Evolutionary conservation across 768 basidiomycete genomes (phyloP).

Genomic region (Mycena latifolia): DNA sequence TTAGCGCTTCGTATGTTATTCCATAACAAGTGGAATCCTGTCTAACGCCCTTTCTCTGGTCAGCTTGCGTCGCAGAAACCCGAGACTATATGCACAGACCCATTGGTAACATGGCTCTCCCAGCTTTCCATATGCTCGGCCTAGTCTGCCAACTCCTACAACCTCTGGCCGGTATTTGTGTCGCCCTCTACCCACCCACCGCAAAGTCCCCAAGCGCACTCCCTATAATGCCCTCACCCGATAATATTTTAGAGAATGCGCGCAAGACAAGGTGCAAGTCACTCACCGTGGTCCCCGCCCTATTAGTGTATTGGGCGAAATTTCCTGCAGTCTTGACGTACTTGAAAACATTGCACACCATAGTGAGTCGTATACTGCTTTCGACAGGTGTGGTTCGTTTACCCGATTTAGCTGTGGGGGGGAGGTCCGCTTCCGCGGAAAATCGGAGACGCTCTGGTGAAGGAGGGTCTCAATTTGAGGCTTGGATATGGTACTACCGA

Average conservation of each 20-base stretch:
- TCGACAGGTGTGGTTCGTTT: too few species aligned
- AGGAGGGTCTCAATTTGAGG: slow-evolving; percentile 47
- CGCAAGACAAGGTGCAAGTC: slow-evolving; percentile 41
- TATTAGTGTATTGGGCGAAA: slow-evolving; percentile 53
- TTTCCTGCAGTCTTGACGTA: slow-evolving; percentile 41
- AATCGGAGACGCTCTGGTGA: slow-evolving; percentile 47
- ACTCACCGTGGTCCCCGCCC: slow-evolving; percentile 49
- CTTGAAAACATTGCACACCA: slow-evolving; percentile 38
- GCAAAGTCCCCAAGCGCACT: slow-evolving; percentile 32
- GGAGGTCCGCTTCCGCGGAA: slow-evolving; percentile 52
- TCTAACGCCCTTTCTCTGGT: slow-evolving; percentile 18
- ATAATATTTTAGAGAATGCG: slow-evolving; percentile 52
- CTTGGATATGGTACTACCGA: slow-evolving; percentile 16
- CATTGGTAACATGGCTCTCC: neutral
- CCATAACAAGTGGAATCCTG: neutral
- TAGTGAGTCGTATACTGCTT: slow-evolving; percentile 30
- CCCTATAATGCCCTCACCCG: slow-evolving; percentile 53
- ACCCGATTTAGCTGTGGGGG: too few species aligned
- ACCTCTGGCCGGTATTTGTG: slow-evolving; percentile 41
- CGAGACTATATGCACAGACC: neutral
- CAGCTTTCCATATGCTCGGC: neutral
- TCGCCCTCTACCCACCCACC: slow-evolving; percentile 48
- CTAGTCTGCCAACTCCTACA: slow-evolving; percentile 43
- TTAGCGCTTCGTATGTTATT: slow-evolving; percentile 44
- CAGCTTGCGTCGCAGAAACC: neutral